Evolutionary conservation across 1,284 basidiomycete species (phyloP).

Genomic region (Apiotrichum veenhuisii): DNA sequence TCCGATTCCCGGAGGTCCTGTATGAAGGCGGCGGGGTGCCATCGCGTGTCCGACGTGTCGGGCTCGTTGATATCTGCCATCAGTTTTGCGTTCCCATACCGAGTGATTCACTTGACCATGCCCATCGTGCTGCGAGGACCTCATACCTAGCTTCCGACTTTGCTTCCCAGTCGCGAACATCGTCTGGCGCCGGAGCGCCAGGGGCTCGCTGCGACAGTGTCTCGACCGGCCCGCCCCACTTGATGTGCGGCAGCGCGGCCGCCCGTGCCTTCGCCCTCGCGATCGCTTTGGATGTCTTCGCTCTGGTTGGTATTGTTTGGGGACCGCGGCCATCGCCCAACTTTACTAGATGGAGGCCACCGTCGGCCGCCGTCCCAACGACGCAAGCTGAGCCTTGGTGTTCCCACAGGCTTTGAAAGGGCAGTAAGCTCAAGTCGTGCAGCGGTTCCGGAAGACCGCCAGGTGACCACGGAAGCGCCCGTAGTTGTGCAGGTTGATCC

Average conservation of each 20-base stretch:
- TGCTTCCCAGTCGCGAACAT: background rate
- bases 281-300: background rate
- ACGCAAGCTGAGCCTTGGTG: background rate
- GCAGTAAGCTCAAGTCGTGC: background rate
- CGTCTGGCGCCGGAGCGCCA: background rate
- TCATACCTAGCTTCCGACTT: slow-evolving; percentile 7
- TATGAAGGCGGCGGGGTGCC: slow-evolving; percentile 11
- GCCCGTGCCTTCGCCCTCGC: background rate
- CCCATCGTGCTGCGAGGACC: slow-evolving; percentile 29
- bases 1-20: slow-evolving; percentile 30
- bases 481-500: background rate
- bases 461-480: background rate
- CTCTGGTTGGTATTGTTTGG: background rate
- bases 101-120: slow-evolving; percentile 32
- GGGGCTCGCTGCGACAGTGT: background rate
- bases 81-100: background rate
- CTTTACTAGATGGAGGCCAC: background rate
- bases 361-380: background rate
- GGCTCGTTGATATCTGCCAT: slow-evolving; percentile 24
- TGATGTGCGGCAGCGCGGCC: background rate
- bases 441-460: background rate
- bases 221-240: background rate
- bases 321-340: background rate
- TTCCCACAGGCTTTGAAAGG: background rate
- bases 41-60: background rate